phyloP scores from a whole-genome alignment of 2,329 filamentous ascomycete genomes.

The Aureobasidium sp. region DNA sequence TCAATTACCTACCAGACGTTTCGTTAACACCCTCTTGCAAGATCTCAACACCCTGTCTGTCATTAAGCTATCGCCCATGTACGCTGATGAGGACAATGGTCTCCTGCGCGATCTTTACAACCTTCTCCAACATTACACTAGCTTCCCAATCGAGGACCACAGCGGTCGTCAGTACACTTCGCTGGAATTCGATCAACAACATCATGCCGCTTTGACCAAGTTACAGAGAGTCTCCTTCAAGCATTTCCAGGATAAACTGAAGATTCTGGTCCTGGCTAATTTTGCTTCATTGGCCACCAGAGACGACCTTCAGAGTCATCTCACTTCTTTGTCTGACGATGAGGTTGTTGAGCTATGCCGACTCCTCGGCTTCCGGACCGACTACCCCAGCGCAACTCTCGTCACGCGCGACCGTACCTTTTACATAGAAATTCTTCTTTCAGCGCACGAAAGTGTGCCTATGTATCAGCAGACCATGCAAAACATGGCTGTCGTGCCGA shows the following conservation, averaged over 20 bases:
- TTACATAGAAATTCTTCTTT: slow-evolving; percentile 65
- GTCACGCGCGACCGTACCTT: slow-evolving; percentile 58
- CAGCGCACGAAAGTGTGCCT: slow-evolving; percentile 66
- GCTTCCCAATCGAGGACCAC: slow-evolving; percentile 88
- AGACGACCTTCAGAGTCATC: slow-evolving; percentile 67
- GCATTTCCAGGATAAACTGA: slow-evolving; percentile 81
- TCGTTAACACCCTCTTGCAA: slow-evolving; percentile 80
- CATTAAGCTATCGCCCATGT: slow-evolving; percentile 71
- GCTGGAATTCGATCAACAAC: slow-evolving; percentile 68
- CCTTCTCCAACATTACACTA: slow-evolving; percentile 78
- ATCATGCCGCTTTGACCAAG: slow-evolving; percentile 68
- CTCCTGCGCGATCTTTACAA: slow-evolving; percentile 73
- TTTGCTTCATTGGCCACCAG: slow-evolving; percentile 80
- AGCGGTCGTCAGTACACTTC: slow-evolving; percentile 68
- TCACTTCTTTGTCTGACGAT: slow-evolving; percentile 64
- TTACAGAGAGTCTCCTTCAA: slow-evolving; percentile 73
- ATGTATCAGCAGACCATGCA: slow-evolving; percentile 76
- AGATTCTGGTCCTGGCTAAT: slow-evolving; percentile 86
- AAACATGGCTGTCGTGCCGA: slow-evolving; percentile 71
- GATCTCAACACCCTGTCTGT: slow-evolving; percentile 78
- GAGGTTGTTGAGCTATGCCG: slow-evolving; percentile 65
- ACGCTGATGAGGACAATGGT: slow-evolving; percentile 64
- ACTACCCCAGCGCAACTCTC: slow-evolving; percentile 67
- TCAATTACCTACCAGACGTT: slow-evolving; percentile 86
- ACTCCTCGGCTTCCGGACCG: slow-evolving; percentile 68